A percentile compares a stretch with the other conserved stretches of the same genome.
Conservation (phyloP, 768 basidiomycete species). For the Postia placenta region DNA sequence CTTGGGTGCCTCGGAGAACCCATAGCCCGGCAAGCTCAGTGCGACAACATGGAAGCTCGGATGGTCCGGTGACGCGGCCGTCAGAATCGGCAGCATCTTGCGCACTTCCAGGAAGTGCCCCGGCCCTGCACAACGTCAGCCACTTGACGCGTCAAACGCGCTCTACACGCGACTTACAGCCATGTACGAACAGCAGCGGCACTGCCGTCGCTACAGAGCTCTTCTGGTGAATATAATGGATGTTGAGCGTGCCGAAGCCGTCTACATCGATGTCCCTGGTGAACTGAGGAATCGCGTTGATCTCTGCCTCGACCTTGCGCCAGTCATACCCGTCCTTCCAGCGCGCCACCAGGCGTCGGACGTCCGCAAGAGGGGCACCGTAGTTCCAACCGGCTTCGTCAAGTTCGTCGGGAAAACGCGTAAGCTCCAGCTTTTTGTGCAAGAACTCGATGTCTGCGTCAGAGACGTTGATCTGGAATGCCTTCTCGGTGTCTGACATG, state of each 20-base stretch:
- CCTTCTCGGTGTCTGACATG: constrained; percentile 11
- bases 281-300: constrained; percentile 56
- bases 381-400: constrained; percentile 22
- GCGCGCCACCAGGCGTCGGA: constrained; percentile 39
- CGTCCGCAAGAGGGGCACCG: constrained; percentile 37
- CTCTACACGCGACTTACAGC: constrained; percentile 34
- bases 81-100: constrained; percentile 52
- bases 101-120: constrained; percentile 52
- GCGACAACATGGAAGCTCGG: constrained; percentile 63
- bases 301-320: constrained; percentile 43
- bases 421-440: constrained; percentile 18
- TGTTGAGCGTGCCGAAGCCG: constrained; percentile 39
- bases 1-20: constrained; percentile 52
- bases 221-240: constrained; percentile 46
- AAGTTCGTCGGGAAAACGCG: constrained; percentile 22
- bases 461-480: constrained; percentile 19
- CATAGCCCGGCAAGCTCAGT: constrained; percentile 52
- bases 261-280: constrained; percentile 45
- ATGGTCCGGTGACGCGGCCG: constrained; percentile 30
- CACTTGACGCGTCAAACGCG: neutral
- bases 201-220: constrained; percentile 34
- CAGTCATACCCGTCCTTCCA: constrained; percentile 56
- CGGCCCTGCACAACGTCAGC: constrained; percentile 40
- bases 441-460: constrained; percentile 17
- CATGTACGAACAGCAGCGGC: constrained; percentile 58